Evolutionary conservation across 805 yeast species (phyloP), one percentile per base, ranked within the genome.

Genomic region (Metschnikowia gruessii): DNA sequence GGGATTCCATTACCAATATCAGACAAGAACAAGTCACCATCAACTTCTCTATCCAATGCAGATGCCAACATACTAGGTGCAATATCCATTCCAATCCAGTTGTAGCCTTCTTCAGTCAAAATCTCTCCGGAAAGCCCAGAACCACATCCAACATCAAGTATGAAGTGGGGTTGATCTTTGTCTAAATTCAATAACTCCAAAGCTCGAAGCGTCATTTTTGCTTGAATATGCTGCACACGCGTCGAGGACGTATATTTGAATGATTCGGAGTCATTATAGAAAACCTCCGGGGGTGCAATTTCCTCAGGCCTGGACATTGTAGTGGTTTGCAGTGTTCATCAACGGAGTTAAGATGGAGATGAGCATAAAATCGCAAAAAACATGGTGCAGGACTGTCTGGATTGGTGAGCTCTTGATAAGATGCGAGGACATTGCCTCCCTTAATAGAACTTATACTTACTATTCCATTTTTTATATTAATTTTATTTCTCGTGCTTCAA

Each of bases 151-250:
- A 94, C 77, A 75, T 94, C 99, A 16, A 94, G 77, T 10, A 94
- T 63, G 58, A 83, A 83, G 56, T 87, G 85, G 13, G 81, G 76
- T 26, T 69, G 72, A 1, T 81, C 80, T 21, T 53, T 42, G 26
- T 86, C 85, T 33, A 94, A 68, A 63, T 90, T 87, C 46, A 94
- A 70, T 31, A 94, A 72, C 58, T 94, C 99, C 39, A 94, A 71
- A 0, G 98, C 96, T 57, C 99, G 76, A 37, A 92, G 75, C 0
- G 99, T 90, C 99, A 94, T 94, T 63, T 88, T 87, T 2, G 98
- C 98, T 68, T 94, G 99, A 59, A 94, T 94, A 63, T 91, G 97
- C 70, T 94, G 99, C 41, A 94, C 97, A 76, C 99, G 94, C 4
- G 97, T 86, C 4, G 96, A 87, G 2, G 85, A 76, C 0, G 98